phyloP scores from a whole-genome alignment of 345 rosid genomes.

The Noccaea bulbosa region DNA sequence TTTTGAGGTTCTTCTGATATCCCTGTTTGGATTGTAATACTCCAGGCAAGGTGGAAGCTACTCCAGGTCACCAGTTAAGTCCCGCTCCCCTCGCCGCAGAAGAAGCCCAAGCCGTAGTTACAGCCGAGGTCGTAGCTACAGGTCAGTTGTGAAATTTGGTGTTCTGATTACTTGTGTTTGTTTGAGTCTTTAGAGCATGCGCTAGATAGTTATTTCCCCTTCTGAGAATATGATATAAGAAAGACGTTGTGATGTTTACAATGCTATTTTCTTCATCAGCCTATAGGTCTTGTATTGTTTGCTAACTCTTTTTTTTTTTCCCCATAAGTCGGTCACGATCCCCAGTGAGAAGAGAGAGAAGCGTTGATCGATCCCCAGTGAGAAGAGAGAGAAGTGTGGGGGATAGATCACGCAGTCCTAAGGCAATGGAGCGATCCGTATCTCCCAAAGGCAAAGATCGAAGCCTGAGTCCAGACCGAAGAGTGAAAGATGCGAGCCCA shows the following conservation, averaged over 20 bases:
- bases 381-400: constrained; percentile 56
- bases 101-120: constrained; percentile 74
- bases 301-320: background rate
- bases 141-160: constrained; percentile 43
- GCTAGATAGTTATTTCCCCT: background rate
- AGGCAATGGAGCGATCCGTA: constrained; percentile 39
- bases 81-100: constrained; percentile 67
- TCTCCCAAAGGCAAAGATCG: constrained; percentile 61
- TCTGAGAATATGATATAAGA: background rate
- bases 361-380: no score
- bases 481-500: constrained; percentile 44
- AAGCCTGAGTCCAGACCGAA: constrained; percentile 57
- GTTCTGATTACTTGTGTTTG: background rate
- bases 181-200: background rate
- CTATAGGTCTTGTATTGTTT: background rate
- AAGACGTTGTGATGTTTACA: background rate
- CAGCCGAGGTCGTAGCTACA: constrained; percentile 86
- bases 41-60: constrained; percentile 62
- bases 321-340: constrained; percentile 74
- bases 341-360: constrained; percentile 63
- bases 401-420: constrained; percentile 53
- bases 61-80: constrained; percentile 68
- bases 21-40: constrained; percentile 11
- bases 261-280: background rate
- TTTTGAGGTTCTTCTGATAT: constrained; percentile 20